Base-by-base conservation (phyloP, 768 basidiomycete species). In the Pleurotus eryngii region DNA sequence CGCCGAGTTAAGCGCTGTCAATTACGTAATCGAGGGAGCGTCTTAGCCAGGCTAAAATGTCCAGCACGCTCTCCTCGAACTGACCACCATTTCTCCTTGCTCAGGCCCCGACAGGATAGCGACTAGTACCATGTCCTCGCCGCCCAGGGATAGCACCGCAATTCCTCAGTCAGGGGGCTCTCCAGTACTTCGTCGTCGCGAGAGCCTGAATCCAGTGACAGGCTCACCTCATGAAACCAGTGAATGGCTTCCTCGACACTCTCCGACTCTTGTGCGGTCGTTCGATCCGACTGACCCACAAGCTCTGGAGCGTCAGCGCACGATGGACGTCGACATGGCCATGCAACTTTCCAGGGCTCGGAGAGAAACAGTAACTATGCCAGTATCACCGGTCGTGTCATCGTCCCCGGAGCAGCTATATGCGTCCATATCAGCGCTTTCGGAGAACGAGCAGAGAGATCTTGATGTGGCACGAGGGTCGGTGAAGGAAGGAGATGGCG, bases 321-420 rank as follows among this genome's bases (percentile, higher is more conserved):
- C 92, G 5, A 91, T 97, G 87, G 95, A 98, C 65, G 91, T 91
- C 0, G 94, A 95, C 65, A 92, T 93, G 89, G 92, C 90, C 54
- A 81, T 91, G 67, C 87, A 89, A 30, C 81, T 89, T 42, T 89
- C 87, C 20, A 78, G 83, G 18, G 89, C 88, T 1, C 81, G 90
- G 18, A 77, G 86, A 59, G 85, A 85, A 50, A 87, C 87, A 0
- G 64, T 84, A 5, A 69, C 74, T 3, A 59, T 69, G 12, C 67
- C 77, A 22, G 62, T 74, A 11, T 70, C 74, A 60, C 66, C 75
- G 50, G 68, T 68, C 59, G 56, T 72, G 63, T 59, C 72, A 51
- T 62, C 70, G 17, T 65, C 65, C 35, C 62, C 65, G 5, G 69
- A 69, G 15, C 58, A 60, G 20, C 20, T 40, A 7, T 49, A 37